Evolutionary conservation across 495 filamentous ascomycete genomes (phyloP).

Genomic region (Talaromyces stipitatus): DNA sequence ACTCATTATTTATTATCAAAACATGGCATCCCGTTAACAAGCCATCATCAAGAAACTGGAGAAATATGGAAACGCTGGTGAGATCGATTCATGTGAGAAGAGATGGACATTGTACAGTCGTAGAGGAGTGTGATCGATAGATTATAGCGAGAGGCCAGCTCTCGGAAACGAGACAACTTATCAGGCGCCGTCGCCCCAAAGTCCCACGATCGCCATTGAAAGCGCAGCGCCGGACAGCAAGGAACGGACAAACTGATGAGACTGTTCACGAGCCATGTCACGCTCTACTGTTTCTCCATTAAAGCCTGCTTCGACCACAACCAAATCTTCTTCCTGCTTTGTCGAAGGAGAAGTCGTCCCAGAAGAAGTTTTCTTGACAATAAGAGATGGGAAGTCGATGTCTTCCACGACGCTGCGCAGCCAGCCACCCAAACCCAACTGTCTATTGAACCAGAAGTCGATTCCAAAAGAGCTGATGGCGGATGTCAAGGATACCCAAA

Average conservation of each 20-base stretch:
- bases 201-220: slow-evolving; percentile 67
- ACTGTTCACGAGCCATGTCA: slow-evolving; percentile 59
- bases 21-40: neutral
- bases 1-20: slow-evolving; percentile 2
- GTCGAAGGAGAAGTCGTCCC: neutral
- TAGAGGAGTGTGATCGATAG: neutral
- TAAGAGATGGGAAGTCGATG: slow-evolving; percentile 14
- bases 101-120: slow-evolving; percentile 3
- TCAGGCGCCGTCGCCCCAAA: slow-evolving; percentile 78
- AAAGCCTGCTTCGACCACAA: slow-evolving; percentile 49
- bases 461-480: slow-evolving; percentile 46
- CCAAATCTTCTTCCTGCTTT: slow-evolving; percentile 60
- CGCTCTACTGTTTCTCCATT: slow-evolving; percentile 77
- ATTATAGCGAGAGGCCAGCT: neutral
- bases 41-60: neutral
- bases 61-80: neutral
- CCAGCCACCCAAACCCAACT: slow-evolving; percentile 24
- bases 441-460: slow-evolving; percentile 45
- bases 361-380: slow-evolving; percentile 10
- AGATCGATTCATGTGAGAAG: neutral
- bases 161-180: neutral
- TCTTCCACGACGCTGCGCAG: slow-evolving; percentile 19
- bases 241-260: slow-evolving; percentile 51
- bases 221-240: slow-evolving; percentile 60
- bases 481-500: slow-evolving; percentile 63